These are phyloP conservation scores for Pseudogymnoascus sp. DNA, from an alignment of 2,329 filamentous ascomycete species.

Conservation along the genomic window DNA sequence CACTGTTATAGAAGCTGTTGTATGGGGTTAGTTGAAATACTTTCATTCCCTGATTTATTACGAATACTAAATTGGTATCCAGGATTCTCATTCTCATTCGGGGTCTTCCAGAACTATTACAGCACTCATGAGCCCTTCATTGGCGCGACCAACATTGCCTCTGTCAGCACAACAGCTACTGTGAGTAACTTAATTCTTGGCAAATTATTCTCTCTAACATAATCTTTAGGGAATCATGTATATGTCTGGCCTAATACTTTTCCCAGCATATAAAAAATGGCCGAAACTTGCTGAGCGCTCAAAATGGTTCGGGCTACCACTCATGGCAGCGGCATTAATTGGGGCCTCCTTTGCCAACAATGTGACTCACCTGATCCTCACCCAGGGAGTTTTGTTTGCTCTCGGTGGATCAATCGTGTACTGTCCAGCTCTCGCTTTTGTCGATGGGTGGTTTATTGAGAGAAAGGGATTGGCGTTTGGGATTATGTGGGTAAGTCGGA, in stretches of 20 bases:
- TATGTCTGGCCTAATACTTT: slow-evolving; percentile 19
- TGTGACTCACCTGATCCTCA: slow-evolving; percentile 36
- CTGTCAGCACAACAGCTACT: slow-evolving; percentile 33
- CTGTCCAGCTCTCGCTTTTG: slow-evolving; percentile 32
- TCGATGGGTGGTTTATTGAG: slow-evolving; percentile 41
- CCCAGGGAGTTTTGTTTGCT: slow-evolving; percentile 39
- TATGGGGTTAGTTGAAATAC: slow-evolving; percentile 39
- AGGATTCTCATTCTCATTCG: slow-evolving; percentile 33
- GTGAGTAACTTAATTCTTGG: slow-evolving; percentile 29
- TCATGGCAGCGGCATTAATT: slow-evolving; percentile 29
- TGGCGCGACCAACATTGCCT: slow-evolving; percentile 30
- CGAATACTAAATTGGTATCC: slow-evolving; percentile 15
- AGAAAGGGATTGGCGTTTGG: slow-evolving; percentile 41
- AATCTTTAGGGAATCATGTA: slow-evolving; percentile 27
- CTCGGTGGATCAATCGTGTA: slow-evolving; percentile 35
- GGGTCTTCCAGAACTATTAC: slow-evolving; percentile 39
- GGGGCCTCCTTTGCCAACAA: slow-evolving; percentile 35
- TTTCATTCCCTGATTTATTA: slow-evolving; percentile 22
- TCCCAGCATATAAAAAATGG: slow-evolving; percentile 21
- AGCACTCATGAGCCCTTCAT: slow-evolving; percentile 30
- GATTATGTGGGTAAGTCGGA: slow-evolving; percentile 35
- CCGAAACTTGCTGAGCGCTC: slow-evolving; percentile 27
- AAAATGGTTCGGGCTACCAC: slow-evolving; percentile 29
- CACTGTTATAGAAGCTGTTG: slow-evolving; percentile 44
- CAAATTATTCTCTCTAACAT: slow-evolving; percentile 30